phyloP scores from a whole-genome alignment of 345 rosid genomes.

The Camelina hispida region DNA sequence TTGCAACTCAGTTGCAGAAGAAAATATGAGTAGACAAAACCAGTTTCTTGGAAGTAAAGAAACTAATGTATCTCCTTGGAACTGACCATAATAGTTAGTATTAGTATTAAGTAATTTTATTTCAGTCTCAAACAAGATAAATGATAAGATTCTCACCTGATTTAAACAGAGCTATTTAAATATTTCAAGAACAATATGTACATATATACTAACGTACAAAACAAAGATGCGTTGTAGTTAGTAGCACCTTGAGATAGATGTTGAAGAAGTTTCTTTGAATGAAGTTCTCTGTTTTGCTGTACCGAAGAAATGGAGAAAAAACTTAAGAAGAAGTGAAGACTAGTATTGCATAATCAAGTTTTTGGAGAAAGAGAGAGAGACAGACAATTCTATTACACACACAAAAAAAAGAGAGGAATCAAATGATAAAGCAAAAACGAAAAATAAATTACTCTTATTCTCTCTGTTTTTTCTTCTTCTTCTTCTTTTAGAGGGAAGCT shows the following conservation, averaged over 20 bases:
- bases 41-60: conserved; percentile 29
- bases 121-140: background rate
- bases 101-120: background rate
- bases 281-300: background rate
- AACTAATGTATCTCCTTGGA: conserved; percentile 9
- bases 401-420: conserved; percentile 4
- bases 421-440: conserved; percentile 11
- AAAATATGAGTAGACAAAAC: conserved; percentile 5
- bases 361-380: conserved; percentile 10
- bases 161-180: background rate
- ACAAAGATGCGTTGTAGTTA: conserved; percentile 9
- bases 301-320: conserved; percentile 1
- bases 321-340: background rate
- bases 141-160: conserved; percentile 11
- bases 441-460: conserved; percentile 16
- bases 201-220: conserved; percentile 7
- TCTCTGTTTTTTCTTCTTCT: conserved; percentile 24
- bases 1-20: background rate
- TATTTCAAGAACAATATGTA: conserved; percentile 21
- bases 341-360: conserved; percentile 5
- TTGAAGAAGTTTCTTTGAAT: conserved; percentile 13
- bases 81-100: background rate
- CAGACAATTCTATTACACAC: background rate
- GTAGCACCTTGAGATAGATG: conserved; percentile 29
- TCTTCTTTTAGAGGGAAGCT: conserved; percentile 43